phyloP scores from a whole-genome alignment of 2,329 filamentous ascomycete species.

The Fusarium dlaminii region DNA sequence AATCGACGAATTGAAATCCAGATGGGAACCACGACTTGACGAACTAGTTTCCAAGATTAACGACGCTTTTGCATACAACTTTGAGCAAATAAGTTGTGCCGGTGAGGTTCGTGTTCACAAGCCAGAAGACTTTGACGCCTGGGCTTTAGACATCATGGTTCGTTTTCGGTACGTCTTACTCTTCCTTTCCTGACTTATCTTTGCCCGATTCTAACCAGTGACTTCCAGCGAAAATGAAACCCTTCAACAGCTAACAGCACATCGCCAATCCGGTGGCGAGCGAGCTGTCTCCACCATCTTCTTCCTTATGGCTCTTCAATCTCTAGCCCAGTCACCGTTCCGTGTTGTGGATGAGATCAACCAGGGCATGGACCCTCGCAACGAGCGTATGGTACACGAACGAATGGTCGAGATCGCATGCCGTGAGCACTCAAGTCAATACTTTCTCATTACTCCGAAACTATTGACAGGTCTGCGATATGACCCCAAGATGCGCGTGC shows the following conservation, averaged over 20 bases:
- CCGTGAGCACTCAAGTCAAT: constrained; percentile 79
- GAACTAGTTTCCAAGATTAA: constrained; percentile 82
- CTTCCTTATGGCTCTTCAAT: constrained; percentile 97
- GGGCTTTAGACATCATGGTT: constrained; percentile 93
- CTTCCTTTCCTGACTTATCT: not conserved
- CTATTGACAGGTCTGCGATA: constrained; percentile 86
- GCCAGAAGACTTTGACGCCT: constrained; percentile 90
- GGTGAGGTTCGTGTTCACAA: constrained; percentile 91
- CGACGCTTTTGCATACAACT: constrained; percentile 91
- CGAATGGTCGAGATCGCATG: constrained; percentile 99
- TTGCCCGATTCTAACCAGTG: constrained; percentile 9
- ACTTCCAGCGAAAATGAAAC: constrained; percentile 75
- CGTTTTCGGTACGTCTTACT: constrained; percentile 79
- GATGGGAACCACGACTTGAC: constrained; percentile 89
- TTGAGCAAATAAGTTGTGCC: constrained; percentile 91
- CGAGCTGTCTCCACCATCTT: constrained; percentile 97
- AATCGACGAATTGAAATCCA: constrained; percentile 72
- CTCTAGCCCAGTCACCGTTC: constrained; percentile 92
- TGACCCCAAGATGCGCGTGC: constrained; percentile 88
- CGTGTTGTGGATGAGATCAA: constrained; percentile 99
- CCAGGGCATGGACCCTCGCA: constrained; percentile 98
- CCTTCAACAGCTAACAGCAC: constrained; percentile 85
- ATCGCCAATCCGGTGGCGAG: constrained; percentile 96
- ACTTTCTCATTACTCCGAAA: constrained; percentile 98
- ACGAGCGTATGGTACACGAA: constrained; percentile 97